These are phyloP conservation scores for Stipa capillata DNA, from an alignment of 176 grass and related monocot species.

Conservation along the genomic window DNA sequence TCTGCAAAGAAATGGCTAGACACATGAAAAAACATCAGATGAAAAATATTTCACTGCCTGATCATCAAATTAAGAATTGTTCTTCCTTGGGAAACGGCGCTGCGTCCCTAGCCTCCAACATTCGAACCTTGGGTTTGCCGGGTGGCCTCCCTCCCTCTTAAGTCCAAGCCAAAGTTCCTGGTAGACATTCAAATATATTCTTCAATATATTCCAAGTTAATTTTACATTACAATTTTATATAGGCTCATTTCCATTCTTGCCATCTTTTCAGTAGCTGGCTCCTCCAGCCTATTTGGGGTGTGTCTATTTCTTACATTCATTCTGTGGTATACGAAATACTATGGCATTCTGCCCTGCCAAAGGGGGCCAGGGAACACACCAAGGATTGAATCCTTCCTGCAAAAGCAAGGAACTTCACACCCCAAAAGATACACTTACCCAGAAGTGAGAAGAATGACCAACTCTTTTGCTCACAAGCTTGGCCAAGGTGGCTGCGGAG, in stretches of 20 bases:
- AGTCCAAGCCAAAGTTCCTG: no score
- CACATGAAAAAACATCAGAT: no score
- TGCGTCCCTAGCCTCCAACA: no score
- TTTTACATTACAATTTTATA: no score
- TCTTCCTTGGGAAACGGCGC: no score
- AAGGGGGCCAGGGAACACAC: background rate
- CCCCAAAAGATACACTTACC: conserved; percentile 20
- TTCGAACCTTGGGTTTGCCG: no score
- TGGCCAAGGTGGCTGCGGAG: background rate
- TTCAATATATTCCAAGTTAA: no score
- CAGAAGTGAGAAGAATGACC: conserved; percentile 22
- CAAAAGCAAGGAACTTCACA: conserved; percentile 1
- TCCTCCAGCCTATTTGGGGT: background rate
- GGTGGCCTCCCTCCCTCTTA: no score
- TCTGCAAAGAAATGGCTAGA: no score
- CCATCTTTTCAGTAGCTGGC: background rate
- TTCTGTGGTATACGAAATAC: background rate
- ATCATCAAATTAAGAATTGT: no score
- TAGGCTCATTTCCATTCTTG: background rate
- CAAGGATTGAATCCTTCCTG: conserved; percentile 12
- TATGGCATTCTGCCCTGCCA: background rate
- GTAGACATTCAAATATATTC: no score
- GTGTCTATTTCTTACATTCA: background rate
- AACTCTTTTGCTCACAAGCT: conserved; percentile 11
- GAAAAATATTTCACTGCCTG: no score